Base-by-base conservation (phyloP, 1,139 yeast genomes). In the Kurtzmaniella natalensis region DNA sequence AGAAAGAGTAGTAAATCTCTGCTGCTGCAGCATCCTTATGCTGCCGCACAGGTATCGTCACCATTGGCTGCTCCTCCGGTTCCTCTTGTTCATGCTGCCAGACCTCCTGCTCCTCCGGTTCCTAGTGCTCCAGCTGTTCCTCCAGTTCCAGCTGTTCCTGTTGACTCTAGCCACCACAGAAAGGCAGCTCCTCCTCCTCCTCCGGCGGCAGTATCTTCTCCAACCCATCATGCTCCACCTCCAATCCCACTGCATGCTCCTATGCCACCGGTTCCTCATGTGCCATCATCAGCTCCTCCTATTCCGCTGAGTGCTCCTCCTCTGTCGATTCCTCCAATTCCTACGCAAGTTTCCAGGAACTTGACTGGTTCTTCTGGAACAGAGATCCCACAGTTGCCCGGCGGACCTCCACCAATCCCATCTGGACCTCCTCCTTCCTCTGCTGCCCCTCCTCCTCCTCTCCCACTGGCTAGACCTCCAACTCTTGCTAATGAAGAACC, bases 41-140 rank as follows among this genome's bases (percentile, higher is more conserved):
- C 37, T 21, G 28, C 17, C 6, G 31, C 41, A 11, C 38, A 17
- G 14, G 24, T 16, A 3, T 28, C 32, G 20, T 2, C 47, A 15
- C 42, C 48, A 15, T 19, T 13, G 48, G 47, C 7, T 44, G 18
- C 43, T 42, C 44, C 53, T 8, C 37, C 45, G 4, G 41, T 34
- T 5, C 50, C 54, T 9, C 21, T 7, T 7, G 21, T 23, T n/a
- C n/a, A n/a, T n/a, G n/a, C n/a, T n/a, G n/a, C n/a, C n/a, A n/a
- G n/a, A n/a, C n/a, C n/a, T 14, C 42, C 53, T n/a, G 36, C 35
- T 5, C 41, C 48, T 23, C 39, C 44, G 9, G 35, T 40, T 4
- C 34, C 42, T 4, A 25, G 34, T 3, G 34, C 28, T 10, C 43
- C 47, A n/a, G 42, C 46, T 6, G 24, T 7, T 6, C 47, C 37